Percentiles rank a stretch among this genome's conserved stretches.
phyloP scores from a whole-genome alignment of 1,284 basidiomycete genomes.

The Pascua sp. region DNA sequence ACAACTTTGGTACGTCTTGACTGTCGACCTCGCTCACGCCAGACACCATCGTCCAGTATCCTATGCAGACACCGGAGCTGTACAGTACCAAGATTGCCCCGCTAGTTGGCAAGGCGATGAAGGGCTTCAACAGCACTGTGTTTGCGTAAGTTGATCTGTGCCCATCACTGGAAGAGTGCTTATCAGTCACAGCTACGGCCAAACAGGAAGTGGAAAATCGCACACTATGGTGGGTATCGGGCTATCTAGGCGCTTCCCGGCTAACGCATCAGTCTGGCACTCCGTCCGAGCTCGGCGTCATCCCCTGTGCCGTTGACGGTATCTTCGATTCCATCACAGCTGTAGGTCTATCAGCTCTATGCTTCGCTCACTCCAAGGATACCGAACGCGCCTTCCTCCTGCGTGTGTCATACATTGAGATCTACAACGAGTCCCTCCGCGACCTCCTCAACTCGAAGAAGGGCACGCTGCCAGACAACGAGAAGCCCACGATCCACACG shows the following conservation, averaged over 20 bases:
- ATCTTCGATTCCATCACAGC: slow-evolving; percentile 54
- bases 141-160: slow-evolving; percentile 38
- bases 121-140: slow-evolving; percentile 58
- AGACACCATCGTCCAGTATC: slow-evolving; percentile 50
- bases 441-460: slow-evolving; percentile 52
- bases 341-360: slow-evolving; percentile 23
- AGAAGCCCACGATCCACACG: slow-evolving; percentile 45
- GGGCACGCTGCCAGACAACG: slow-evolving; percentile 35
- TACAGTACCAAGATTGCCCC: slow-evolving; percentile 54
- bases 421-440: slow-evolving; percentile 59
- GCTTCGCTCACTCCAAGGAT: slow-evolving; percentile 25
- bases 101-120: slow-evolving; percentile 55
- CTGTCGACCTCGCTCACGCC: neutral
- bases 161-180: too few relatives aligned
- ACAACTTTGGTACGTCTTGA: slow-evolving; percentile 41
- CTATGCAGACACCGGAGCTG: slow-evolving; percentile 46
- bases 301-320: slow-evolving; percentile 56
- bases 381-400: slow-evolving; percentile 49
- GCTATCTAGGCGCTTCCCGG: neutral
- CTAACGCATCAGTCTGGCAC: slow-evolving; percentile 46
- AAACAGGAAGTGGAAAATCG: slow-evolving; percentile 53
- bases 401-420: slow-evolving; percentile 58
- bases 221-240: slow-evolving; percentile 45
- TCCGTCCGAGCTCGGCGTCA: slow-evolving; percentile 54
- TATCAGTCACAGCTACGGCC: slow-evolving; percentile 40